Conservation (phyloP, 192 early-diverging fungal genomes). For the Umbelopsis ramanniana region DNA sequence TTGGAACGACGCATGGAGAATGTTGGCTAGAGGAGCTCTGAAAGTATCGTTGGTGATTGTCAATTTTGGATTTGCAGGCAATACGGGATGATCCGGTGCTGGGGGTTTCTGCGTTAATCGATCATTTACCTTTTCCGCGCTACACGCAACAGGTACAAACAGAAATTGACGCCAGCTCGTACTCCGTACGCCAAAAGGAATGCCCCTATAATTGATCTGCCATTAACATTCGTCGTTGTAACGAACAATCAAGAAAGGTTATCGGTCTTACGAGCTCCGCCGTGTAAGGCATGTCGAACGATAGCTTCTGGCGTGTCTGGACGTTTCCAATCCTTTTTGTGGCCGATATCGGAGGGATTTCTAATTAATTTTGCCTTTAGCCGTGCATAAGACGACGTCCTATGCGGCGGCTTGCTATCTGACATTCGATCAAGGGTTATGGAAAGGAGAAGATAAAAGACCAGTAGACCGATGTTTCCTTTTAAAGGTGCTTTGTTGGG, state of each 20-base stretch:
- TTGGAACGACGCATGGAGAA: constrained; percentile 59
- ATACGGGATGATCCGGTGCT: not conserved
- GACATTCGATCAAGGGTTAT: constrained; percentile 6
- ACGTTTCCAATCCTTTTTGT: constrained; percentile 34
- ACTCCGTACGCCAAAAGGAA: constrained; percentile 59
- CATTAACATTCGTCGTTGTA: not conserved
- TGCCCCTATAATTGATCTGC: constrained; percentile 33
- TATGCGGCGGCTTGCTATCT: constrained; percentile 26
- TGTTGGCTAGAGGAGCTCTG: constrained; percentile 46
- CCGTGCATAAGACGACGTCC: constrained; percentile 39
- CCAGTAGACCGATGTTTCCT: not conserved
- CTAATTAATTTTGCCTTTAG: constrained; percentile 36
- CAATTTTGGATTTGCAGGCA: not conserved
- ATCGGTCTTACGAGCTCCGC: constrained; percentile 45
- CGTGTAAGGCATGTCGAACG: constrained; percentile 50
- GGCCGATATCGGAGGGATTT: constrained; percentile 28
- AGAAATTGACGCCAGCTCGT: constrained; percentile 57
- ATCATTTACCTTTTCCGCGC: constrained; percentile 40
- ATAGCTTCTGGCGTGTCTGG: constrained; percentile 40
- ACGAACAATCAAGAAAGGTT: not conserved
- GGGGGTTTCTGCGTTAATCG: not conserved
- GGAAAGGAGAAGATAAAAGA: constrained; percentile 24
- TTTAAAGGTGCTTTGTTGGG: constrained; percentile 21
- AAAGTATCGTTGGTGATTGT: not conserved
- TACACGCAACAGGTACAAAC: constrained; percentile 53